Base-by-base conservation (phyloP, 768 basidiomycete genomes). In the Russula emetica region DNA sequence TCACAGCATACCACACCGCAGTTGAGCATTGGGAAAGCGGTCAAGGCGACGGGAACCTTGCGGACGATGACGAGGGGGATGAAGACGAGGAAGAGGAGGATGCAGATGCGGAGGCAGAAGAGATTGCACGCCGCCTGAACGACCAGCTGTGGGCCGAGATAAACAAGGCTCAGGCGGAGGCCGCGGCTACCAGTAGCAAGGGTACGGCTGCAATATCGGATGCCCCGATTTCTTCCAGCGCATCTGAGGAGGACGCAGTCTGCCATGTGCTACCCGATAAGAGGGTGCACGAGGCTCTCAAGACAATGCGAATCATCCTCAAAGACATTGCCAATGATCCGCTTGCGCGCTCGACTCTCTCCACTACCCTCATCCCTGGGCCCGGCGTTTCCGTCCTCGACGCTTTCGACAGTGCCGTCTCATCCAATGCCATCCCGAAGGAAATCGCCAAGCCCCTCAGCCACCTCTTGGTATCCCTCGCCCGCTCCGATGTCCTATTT, bases 71-170 rank as follows among this genome's bases (percentile, higher is more conserved):
- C 13, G 75, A 76, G 34, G 79, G 80, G 40, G 81, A 84, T 3
- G 84, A 84, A 26, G 84, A 81, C 40, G 81, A 84, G 4, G 84
- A 84, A 3, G 84, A 84, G 20, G 84, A 83, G 3, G 84, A 85
- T 42, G 82, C 83, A 38, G 74, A 77, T 69, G 81, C 82, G 26
- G 83, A 85, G 28, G 87, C 86, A 5, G 85, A 86, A 66, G 88
- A 86, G 69, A 88, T 89, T 68, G 87, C 87, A 5, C 80, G 86
- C 52, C 78, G 85, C 30, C 75, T 92, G 34, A 85, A 86, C n/a
- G 87, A 87, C 67, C 84, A 92, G 63, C 78, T 92, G 7, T 86
- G 85, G 83, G 90, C 88, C 3, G 87, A 89, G 69, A 86, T 91
- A 55, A 83, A 76, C 70, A 86, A 83, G 71, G 86, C 80, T 6